Evolutionary conservation across 2,329 filamentous ascomycete genomes (phyloP).

Genomic region (Neodidymelliopsis sp.): DNA sequence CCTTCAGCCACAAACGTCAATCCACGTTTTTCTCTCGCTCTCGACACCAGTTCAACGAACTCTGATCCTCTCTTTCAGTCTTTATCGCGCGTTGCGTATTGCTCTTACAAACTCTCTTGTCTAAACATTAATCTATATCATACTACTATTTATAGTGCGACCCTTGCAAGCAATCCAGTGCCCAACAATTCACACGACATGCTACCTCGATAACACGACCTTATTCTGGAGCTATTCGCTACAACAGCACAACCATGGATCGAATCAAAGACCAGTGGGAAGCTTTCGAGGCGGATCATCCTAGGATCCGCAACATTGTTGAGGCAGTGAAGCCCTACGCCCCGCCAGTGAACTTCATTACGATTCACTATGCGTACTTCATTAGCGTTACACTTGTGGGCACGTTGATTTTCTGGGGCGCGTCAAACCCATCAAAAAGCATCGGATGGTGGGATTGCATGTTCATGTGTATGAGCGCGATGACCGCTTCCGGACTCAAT

Average conservation of each 20-base stretch:
- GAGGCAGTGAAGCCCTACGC: slow-evolving; percentile 25
- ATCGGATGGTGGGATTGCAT: slow-evolving; percentile 34
- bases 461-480: slow-evolving; percentile 29
- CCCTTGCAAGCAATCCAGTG: slow-evolving; percentile 6
- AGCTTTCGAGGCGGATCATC: slow-evolving; percentile 14
- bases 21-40: slow-evolving; percentile 5
- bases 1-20: slow-evolving; percentile 20
- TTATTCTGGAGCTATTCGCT: slow-evolving; percentile 12
- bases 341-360: slow-evolving; percentile 34
- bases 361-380: slow-evolving; percentile 33
- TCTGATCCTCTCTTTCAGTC: slow-evolving; percentile 4
- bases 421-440: slow-evolving; percentile 28
- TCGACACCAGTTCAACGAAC: slow-evolving; percentile 4
- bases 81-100: slow-evolving; percentile 2
- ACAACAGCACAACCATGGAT: slow-evolving; percentile 15
- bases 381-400: slow-evolving; percentile 24
- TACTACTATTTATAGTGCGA: slow-evolving; percentile 14
- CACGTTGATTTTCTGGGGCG: slow-evolving; percentile 32
- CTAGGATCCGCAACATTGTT: slow-evolving; percentile 18
- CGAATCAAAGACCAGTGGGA: slow-evolving; percentile 18
- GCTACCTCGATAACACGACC: slow-evolving; percentile 15
- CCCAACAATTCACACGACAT: slow-evolving; percentile 13
- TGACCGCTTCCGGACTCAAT: slow-evolving; percentile 28
- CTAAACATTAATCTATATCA: slow-evolving; percentile 6
- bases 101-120: slow-evolving; percentile 2